phyloP scores from a whole-genome alignment of 805 yeast genomes.

The Lipomyces starkeyi region DNA sequence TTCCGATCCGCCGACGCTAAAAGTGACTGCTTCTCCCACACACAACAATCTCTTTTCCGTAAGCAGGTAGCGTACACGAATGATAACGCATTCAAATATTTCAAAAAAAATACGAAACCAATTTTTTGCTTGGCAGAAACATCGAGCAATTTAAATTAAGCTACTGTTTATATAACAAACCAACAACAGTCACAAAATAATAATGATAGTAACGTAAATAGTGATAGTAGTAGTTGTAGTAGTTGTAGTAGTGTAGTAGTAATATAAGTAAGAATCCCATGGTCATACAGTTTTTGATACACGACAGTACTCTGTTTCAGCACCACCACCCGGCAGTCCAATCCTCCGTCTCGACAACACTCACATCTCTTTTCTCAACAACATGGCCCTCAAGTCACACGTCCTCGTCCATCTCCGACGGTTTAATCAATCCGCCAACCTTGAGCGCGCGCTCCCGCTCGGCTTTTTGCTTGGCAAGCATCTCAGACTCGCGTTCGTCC shows the following conservation, averaged over 20 bases:
- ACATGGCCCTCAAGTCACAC: slow-evolving; percentile 14
- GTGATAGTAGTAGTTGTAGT: neutral
- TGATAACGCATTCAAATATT: too few species aligned
- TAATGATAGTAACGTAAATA: neutral
- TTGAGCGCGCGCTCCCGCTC: slow-evolving; percentile 82
- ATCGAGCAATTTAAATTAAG: too few species aligned
- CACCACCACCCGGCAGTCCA: slow-evolving; percentile 23
- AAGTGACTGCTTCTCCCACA: too few species aligned
- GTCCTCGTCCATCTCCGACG: slow-evolving; percentile 70
- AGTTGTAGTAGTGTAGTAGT: neutral
- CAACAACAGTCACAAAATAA: neutral
- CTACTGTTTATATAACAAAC: too few species aligned
- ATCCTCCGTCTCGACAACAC: slow-evolving; percentile 4
- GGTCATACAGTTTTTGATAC: slow-evolving; percentile 1
- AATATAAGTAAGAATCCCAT: neutral
- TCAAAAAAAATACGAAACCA: too few species aligned
- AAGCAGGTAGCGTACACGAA: too few species aligned
- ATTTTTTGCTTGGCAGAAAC: too few species aligned
- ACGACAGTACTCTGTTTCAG: neutral
- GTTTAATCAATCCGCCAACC: slow-evolving; percentile 93
- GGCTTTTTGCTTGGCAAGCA: slow-evolving; percentile 66
- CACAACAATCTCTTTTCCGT: too few species aligned
- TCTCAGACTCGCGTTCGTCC: slow-evolving; percentile 85
- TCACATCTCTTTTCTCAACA: slow-evolving; percentile 5
- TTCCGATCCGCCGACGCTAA: too few species aligned